Percentiles rank a stretch among this genome's conserved stretches.
phyloP scores from a whole-genome alignment of 139 green algal genomes.

The Chlamydomonas eustigma region DNA sequence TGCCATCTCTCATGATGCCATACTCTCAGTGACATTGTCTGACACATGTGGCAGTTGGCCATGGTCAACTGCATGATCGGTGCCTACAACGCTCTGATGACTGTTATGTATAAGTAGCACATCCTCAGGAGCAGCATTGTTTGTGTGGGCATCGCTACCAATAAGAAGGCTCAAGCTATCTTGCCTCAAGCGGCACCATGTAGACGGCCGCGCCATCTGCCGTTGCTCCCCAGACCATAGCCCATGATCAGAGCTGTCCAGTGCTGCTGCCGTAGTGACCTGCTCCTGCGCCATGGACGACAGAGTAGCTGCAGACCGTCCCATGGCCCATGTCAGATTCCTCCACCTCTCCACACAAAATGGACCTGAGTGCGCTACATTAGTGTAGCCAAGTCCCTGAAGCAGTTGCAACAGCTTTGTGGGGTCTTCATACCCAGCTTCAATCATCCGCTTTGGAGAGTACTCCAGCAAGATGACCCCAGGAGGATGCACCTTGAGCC shows the following conservation, averaged over 20 bases:
- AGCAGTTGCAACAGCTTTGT: constrained; percentile 51
- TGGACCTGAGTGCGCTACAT: constrained; percentile 66
- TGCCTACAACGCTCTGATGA: neutral
- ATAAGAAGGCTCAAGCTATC: neutral
- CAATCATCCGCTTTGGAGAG: neutral
- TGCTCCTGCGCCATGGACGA: neutral
- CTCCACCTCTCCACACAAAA: constrained; percentile 77
- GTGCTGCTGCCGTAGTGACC: neutral
- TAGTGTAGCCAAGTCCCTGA: constrained; percentile 61
- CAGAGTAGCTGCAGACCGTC: constrained; percentile 40
- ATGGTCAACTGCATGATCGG: too few relatives aligned
- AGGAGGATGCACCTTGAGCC: constrained; percentile 24
- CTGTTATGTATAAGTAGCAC: constrained; percentile 47
- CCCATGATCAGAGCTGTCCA: neutral
- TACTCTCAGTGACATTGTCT: too few relatives aligned
- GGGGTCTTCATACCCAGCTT: constrained; percentile 29
- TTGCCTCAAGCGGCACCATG: neutral
- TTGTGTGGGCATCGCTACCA: constrained; percentile 35
- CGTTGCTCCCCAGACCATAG: too few relatives aligned
- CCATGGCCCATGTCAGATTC: constrained; percentile 44
- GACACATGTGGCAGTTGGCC: too few relatives aligned
- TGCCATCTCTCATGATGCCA: too few relatives aligned
- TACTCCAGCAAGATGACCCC: constrained; percentile 7
- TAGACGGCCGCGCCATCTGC: too few relatives aligned
- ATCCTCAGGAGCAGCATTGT: constrained; percentile 46